phyloP scores from a whole-genome alignment of 495 filamentous ascomycete genomes.

The Penicillium verhagenii region DNA sequence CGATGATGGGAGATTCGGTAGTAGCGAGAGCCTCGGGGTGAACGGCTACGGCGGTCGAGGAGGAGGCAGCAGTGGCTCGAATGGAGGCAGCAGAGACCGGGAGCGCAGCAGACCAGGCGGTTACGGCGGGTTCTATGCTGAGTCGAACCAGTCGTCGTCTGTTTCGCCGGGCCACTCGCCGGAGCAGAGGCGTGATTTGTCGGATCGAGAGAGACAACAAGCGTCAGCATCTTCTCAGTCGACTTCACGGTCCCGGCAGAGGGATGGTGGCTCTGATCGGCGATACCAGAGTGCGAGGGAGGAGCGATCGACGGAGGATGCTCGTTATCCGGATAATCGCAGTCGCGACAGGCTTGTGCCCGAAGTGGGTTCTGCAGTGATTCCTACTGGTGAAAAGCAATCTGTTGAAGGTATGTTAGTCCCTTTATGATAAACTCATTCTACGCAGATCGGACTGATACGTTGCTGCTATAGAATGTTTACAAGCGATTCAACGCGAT shows the following conservation, averaged over 20 bases:
- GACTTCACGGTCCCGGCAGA: slow-evolving; percentile 37
- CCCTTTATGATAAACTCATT: neutral
- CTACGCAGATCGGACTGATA: neutral
- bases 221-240: slow-evolving; percentile 28
- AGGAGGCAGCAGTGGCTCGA: slow-evolving; percentile 14
- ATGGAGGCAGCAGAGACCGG: slow-evolving; percentile 28
- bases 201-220: slow-evolving; percentile 36
- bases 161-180: slow-evolving; percentile 29
- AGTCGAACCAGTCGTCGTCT: slow-evolving; percentile 19
- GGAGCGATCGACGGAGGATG: slow-evolving; percentile 24
- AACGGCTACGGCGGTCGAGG: slow-evolving; percentile 34
- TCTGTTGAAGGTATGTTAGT: slow-evolving; percentile 42
- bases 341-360: slow-evolving; percentile 24
- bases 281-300: slow-evolving; percentile 29
- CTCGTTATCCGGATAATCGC: slow-evolving; percentile 22
- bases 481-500: slow-evolving; percentile 73
- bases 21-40: slow-evolving; percentile 27
- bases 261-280: slow-evolving; percentile 29
- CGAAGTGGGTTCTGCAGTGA: slow-evolving; percentile 6
- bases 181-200: slow-evolving; percentile 37
- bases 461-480: slow-evolving; percentile 45
- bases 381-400: slow-evolving; percentile 27
- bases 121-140: slow-evolving; percentile 45
- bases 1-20: slow-evolving; percentile 42
- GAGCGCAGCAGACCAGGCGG: slow-evolving; percentile 45